Percentiles rank a stretch among this genome's conserved stretches.
These are phyloP conservation scores for Chalaropsis ovoidea DNA, from an alignment of 2,329 filamentous ascomycete genomes.

Conservation along the genomic window DNA sequence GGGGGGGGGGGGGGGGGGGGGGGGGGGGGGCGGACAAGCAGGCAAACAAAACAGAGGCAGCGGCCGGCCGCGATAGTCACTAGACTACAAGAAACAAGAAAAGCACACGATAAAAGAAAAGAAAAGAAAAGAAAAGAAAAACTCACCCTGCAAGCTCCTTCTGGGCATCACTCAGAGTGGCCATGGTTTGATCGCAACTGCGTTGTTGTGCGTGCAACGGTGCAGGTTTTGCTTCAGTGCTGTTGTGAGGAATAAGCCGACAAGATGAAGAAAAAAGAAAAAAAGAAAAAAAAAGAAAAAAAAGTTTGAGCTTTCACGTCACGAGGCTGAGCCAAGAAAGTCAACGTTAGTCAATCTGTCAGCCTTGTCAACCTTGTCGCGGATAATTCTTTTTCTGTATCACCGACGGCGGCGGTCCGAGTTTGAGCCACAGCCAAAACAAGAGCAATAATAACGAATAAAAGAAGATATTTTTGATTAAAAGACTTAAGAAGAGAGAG, in stretches of 20 bases:
- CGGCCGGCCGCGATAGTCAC: no score
- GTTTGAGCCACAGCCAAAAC: not conserved
- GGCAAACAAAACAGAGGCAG: not conserved
- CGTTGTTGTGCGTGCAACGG: not conserved
- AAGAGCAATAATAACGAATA: no score
- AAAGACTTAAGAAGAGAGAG: no score
- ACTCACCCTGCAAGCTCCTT: constrained; percentile 49
- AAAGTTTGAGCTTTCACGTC: constrained; percentile 20
- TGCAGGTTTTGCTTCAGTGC: not conserved
- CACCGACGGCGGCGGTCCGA: not conserved
- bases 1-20: no score
- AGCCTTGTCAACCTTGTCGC: constrained; percentile 20
- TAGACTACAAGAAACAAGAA: not conserved
- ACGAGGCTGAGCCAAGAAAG: constrained; percentile 24
- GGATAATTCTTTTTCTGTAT: not conserved
- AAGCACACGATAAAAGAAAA: not conserved
- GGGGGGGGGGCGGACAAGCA: not conserved
- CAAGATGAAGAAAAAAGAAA: constrained; percentile 17
- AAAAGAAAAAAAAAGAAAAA: constrained; percentile 16
- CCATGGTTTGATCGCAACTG: constrained; percentile 17
- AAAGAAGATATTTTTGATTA: no score
- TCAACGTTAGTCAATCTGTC: not conserved
- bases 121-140: not conserved
- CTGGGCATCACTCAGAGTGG: constrained; percentile 41
- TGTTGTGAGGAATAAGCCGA: not conserved